phyloP scores from a whole-genome alignment of 306 rosid species.

The Begonia fuchsioides region DNA sequence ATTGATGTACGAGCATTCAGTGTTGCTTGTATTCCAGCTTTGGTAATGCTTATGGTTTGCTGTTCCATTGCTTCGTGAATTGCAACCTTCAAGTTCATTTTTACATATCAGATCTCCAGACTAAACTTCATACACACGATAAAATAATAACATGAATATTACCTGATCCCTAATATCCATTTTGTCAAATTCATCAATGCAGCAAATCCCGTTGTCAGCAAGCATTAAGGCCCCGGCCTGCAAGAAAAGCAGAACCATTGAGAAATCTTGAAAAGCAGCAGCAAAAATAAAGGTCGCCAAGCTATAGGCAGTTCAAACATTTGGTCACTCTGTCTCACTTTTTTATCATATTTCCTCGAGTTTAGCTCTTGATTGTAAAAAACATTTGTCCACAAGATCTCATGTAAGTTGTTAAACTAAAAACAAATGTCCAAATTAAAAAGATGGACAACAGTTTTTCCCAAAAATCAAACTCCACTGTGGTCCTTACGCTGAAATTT shows the following conservation, averaged over 20 bases:
- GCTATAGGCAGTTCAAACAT: not conserved
- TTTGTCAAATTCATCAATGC: constrained; percentile 98
- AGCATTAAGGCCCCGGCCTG: constrained; percentile 99
- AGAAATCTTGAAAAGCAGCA: not conserved
- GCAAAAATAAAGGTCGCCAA: not conserved
- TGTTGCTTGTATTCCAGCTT: constrained; percentile 99
- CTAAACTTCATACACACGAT: not conserved
- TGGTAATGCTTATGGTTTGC: constrained; percentile 94
- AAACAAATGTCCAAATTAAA: too few relatives aligned
- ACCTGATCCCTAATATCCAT: constrained; percentile 98
- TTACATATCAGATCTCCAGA: constrained; percentile 17
- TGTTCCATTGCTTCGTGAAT: constrained; percentile 99
- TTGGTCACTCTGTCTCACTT: not conserved
- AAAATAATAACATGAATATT: not conserved
- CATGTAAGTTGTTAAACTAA: too few relatives aligned
- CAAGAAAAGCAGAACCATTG: constrained; percentile 9
- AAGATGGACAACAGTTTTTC: too few relatives aligned
- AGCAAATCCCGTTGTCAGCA: constrained; percentile 94
- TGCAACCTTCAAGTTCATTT: constrained; percentile 63
- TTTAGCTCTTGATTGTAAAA: not conserved
- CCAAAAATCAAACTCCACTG: too few relatives aligned
- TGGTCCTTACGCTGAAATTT: too few relatives aligned
- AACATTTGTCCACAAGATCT: not conserved
- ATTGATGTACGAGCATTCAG: constrained; percentile 94
- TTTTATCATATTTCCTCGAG: not conserved